phyloP scores from a whole-genome alignment of 2,329 filamentous ascomycete species.

The Biscogniauxia mediterranea region DNA sequence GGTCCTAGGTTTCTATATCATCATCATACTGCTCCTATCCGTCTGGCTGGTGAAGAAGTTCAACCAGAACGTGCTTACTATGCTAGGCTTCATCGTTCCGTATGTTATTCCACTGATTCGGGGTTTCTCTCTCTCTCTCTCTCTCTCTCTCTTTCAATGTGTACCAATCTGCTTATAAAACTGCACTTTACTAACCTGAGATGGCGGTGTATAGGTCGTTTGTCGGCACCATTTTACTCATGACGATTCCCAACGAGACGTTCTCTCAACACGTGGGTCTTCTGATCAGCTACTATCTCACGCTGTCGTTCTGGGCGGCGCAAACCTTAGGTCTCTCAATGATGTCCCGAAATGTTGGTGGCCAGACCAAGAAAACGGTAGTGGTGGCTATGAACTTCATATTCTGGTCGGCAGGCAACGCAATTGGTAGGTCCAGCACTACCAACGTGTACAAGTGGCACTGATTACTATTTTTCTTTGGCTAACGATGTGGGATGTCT shows the following conservation, averaged over 20 bases:
- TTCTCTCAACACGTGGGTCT: conserved; percentile 62
- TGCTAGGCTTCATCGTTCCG: conserved; percentile 65
- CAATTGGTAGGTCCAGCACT: conserved; percentile 48
- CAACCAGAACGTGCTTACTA: conserved; percentile 65
- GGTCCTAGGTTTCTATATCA: conserved; percentile 73
- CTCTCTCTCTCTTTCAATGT: too few species aligned
- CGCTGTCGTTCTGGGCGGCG: conserved; percentile 74
- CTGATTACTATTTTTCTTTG: too few species aligned
- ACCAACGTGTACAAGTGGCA: conserved; percentile 4
- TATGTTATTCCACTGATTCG: conserved; percentile 37
- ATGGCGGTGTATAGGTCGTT: conserved; percentile 52
- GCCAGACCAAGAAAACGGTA: conserved; percentile 70
- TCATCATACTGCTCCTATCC: conserved; percentile 64
- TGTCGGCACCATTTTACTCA: conserved; percentile 68
- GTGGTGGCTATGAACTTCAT: conserved; percentile 69
- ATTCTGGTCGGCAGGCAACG: conserved; percentile 67
- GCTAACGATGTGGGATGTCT: conserved; percentile 3
- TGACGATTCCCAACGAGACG: conserved; percentile 61
- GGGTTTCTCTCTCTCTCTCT: too few species aligned
- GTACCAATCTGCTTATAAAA: too few species aligned
- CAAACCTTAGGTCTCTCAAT: conserved; percentile 66
- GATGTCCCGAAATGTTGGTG: conserved; percentile 67
- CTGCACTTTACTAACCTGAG: neutral
- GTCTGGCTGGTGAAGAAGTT: conserved; percentile 68
- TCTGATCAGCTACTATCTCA: conserved; percentile 73